Conservation (phyloP, 352 stramenopile genomes). For the Phytophthora citrophthora region DNA sequence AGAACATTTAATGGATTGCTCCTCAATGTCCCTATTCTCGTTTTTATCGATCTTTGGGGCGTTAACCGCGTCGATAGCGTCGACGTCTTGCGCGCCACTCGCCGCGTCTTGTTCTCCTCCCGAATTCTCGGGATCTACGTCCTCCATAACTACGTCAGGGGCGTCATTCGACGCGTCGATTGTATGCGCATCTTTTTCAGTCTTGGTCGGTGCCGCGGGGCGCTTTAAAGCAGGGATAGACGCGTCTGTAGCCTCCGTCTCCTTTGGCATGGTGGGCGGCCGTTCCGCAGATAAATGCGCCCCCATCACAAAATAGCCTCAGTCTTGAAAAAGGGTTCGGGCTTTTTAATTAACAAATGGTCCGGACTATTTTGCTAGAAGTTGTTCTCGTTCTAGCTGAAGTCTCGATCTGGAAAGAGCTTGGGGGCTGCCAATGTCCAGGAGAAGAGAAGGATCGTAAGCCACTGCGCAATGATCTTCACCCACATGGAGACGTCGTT, state of each 20-base stretch:
- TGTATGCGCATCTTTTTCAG: constrained; percentile 12
- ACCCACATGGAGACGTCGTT: constrained; percentile 96
- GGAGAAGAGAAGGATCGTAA: constrained; percentile 93
- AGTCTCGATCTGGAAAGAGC: constrained; percentile 95
- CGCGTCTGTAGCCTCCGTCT: constrained; percentile 11
- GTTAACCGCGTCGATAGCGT: background rate
- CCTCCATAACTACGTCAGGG: background rate
- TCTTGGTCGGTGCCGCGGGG: background rate
- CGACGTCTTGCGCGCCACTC: constrained; percentile 6
- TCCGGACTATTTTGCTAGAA: constrained; percentile 9
- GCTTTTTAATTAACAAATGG: constrained; percentile 11
- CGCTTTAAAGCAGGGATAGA: constrained; percentile 6
- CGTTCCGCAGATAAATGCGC: constrained; percentile 25
- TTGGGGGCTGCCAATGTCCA: constrained; percentile 95
- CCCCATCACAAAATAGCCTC: constrained; percentile 21
- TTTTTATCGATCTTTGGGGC: background rate
- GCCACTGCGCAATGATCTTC: constrained; percentile 94
- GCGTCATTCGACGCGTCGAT: background rate
- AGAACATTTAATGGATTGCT: constrained; percentile 15
- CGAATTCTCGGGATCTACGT: constrained; percentile 28
- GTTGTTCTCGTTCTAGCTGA: constrained; percentile 44
- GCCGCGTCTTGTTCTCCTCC: constrained; percentile 3
- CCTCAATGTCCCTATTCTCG: background rate
- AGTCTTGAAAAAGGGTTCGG: background rate
- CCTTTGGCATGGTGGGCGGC: constrained; percentile 20